Conservation (phyloP, 192 early-diverging fungal species). For the Entomortierella chlamydospora region DNA sequence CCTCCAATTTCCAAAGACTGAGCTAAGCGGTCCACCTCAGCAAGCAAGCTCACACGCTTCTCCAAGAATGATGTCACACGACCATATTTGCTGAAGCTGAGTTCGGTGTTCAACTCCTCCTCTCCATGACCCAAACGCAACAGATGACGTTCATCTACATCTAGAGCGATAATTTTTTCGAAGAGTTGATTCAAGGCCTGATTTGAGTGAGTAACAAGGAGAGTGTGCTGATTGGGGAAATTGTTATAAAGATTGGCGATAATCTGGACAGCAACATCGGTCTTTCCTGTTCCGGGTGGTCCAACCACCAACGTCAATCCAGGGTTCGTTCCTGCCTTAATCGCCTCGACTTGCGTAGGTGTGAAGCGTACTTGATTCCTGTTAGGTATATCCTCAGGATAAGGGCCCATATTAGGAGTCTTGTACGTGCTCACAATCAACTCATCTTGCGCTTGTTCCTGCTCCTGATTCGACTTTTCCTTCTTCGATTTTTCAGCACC, state of each 20-base stretch:
- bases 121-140: constrained; percentile 95
- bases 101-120: constrained; percentile 85
- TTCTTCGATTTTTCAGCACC: constrained; percentile 58
- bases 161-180: constrained; percentile 91
- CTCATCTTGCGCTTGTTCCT: constrained; percentile 53
- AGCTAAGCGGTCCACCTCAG: constrained; percentile 82
- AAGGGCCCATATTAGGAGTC: constrained; percentile 77
- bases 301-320: constrained; percentile 96
- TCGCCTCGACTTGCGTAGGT: constrained; percentile 85
- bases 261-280: constrained; percentile 97
- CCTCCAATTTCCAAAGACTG: constrained; percentile 80
- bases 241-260: constrained; percentile 96
- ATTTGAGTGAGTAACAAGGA: constrained; percentile 96
- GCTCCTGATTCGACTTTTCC: constrained; percentile 18
- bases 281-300: constrained; percentile 99
- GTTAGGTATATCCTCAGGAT: constrained; percentile 74
- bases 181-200: constrained; percentile 99
- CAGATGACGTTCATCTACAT: constrained; percentile 95
- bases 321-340: constrained; percentile 83
- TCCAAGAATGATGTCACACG: constrained; percentile 94
- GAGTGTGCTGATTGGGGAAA: constrained; percentile 87
- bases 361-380: constrained; percentile 89
- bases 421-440: constrained; percentile 74
- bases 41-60: constrained; percentile 77
- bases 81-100: constrained; percentile 92